Evolutionary conservation across 768 basidiomycete species (phyloP), one percentile per base, ranked within the genome.

Genomic region (Auriculariales sp.): DNA sequence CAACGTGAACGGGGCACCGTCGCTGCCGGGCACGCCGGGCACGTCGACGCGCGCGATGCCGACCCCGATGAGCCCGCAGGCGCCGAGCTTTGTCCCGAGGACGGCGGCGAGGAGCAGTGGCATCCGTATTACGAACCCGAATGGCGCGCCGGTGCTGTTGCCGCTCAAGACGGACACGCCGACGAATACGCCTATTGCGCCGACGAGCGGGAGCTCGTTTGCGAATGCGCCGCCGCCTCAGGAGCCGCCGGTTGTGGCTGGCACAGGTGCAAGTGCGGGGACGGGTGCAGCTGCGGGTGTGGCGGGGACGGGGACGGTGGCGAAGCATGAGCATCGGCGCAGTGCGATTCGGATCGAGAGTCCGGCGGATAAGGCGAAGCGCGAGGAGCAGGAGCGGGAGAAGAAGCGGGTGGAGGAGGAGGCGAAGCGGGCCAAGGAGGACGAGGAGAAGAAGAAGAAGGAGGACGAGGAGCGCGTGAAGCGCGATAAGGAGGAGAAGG

Each of bases 401-500:
- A 47, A 51, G 47, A 51, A 51, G 52, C 46, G 19, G 12, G 28
- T 46, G 34, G 54, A 50, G 49, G 39, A 44, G 22, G 45, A 56
- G 28, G 52, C 55, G 22, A 36, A 28, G 12, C 22, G 33, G 27
- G 34, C 30, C 10, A 49, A 49, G 15, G 56, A 49, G 45, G 54
- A 49, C 5, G 52, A 29, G 19, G 31, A 30, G 11, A 32, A 51
- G 44, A 58, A 57, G 52, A 47, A 49, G 5, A 54, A 58, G 47
- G 55, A 44, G 17, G 49, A 52, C 46, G 66, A 82, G 2, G 93
- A 98, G 58, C 82, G 93, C 48, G 95, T 98, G 70, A 74, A 88
- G 62, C 93, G 78, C 59, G 91, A 92, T 31, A 95, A 97, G 71
- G 66, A 79, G 7, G 95, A 99, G 70, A 93, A 94, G 72, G 74